These are phyloP conservation scores for Cladosporium sp. DNA, from an alignment of 2,329 filamentous ascomycete genomes.

Conservation along the genomic window DNA sequence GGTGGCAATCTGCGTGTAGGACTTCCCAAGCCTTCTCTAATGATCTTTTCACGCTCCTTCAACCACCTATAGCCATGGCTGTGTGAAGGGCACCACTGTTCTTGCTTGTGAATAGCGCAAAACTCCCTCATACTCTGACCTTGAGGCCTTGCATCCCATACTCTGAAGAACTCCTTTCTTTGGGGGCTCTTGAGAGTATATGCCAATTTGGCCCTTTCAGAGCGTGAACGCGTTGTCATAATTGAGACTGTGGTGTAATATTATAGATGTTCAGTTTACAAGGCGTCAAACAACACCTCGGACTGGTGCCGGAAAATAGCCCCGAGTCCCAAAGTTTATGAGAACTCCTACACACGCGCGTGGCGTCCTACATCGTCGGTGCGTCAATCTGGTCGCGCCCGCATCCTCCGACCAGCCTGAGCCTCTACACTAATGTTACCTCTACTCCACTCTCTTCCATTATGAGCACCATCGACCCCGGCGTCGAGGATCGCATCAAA, in stretches of 20 bases:
- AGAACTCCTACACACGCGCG: neutral
- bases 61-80: neutral
- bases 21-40: constrained; percentile 8
- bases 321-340: neutral
- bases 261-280: neutral
- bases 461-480: constrained; percentile 49
- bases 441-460: neutral
- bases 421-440: neutral
- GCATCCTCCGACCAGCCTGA: neutral
- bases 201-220: neutral
- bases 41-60: neutral
- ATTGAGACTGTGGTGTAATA: neutral
- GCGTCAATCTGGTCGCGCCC: neutral
- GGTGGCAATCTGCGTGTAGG: neutral
- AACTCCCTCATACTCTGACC: neutral
- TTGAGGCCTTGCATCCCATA: neutral
- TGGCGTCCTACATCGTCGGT: neutral
- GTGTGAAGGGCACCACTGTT: neutral
- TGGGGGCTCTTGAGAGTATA: neutral
- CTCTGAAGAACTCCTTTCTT: neutral
- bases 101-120: neutral
- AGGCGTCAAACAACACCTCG: neutral
- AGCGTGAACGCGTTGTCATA: neutral
- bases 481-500: constrained; percentile 52
- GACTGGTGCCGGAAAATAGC: neutral